A percentile compares a stretch with the other conserved stretches of the same genome.
Conservation (phyloP, 352 stramenopile genomes). For the Globisporangium nagaii region DNA sequence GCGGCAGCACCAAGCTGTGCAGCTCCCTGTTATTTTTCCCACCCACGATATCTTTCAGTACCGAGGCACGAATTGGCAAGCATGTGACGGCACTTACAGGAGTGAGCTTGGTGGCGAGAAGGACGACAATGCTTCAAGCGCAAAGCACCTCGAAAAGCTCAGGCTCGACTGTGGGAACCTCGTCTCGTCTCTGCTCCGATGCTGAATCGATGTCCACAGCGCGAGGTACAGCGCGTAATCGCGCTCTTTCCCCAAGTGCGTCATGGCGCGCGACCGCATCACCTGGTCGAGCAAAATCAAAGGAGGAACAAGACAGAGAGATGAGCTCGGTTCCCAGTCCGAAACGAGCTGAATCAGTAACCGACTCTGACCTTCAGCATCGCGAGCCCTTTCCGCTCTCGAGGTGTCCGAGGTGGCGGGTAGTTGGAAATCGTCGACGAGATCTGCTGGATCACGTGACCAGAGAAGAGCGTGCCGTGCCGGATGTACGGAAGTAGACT, state of each 20-base stretch:
- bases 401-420: conserved; percentile 27
- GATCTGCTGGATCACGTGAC: conserved; percentile 45
- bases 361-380: conserved; percentile 41
- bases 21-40: conserved; percentile 13
- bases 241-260: conserved; percentile 54
- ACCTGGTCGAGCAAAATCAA: conserved; percentile 39
- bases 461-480: conserved; percentile 54
- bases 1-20: conserved; percentile 29
- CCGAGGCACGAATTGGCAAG: neutral
- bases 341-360: neutral
- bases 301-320: neutral
- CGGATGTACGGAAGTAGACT: conserved; percentile 77
- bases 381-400: conserved; percentile 51
- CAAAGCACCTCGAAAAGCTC: conserved; percentile 6
- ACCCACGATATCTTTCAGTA: neutral
- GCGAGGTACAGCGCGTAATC: conserved; percentile 64
- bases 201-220: conserved; percentile 24
- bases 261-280: conserved; percentile 53
- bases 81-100: conserved; percentile 1
- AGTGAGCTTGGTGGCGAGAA: neutral
- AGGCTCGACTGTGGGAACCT: neutral
- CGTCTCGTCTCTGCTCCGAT: conserved; percentile 4
- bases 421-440: conserved; percentile 27
- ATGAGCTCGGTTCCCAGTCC: neutral
- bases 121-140: neutral